Evolutionary conservation across 441 rosid species (phyloP), one percentile per base, ranked within the genome.

Genomic region (Dalechampia spathulata): DNA sequence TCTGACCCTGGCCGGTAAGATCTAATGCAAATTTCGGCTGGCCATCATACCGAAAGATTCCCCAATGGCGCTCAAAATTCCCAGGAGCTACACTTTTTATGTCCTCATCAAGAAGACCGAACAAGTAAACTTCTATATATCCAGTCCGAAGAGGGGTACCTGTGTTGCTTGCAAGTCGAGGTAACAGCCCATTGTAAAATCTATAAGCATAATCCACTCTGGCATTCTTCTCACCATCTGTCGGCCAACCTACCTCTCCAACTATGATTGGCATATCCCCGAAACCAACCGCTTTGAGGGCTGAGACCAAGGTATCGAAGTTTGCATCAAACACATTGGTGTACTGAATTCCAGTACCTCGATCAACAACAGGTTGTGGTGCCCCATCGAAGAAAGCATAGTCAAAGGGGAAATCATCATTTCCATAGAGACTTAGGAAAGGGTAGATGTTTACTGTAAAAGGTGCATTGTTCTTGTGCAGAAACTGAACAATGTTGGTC

Each of bases 191-290:
- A 6, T 70, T 75, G 41, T 93, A 93, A 58, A 87, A 93, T 48
- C 90, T 67, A 30, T 70, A 61, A 9, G 97, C 97, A 65, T 75
- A 72, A n/a, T 72, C 81, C 6, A 49, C 17, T n/a, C 79, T 93
- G 1, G 80, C 97, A 50, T 82, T 81, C 69, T 70, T 75, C 74
- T 93, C 96, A 0, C 96, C 99, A 28, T 89, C 97, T 0, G 97
- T 89, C 0, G 99, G 99, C 99, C 99, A 93, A 20, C 99, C 99
- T 2, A 82, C 96, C 72, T 93, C 99, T 28, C 99, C 99, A 7
- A 93, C 92, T 0, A 89, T 63, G 54, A 93, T 75, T 1, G 86
- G 62, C 75, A 89, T 62, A 2, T 81, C 63, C 0, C 86, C 89
- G 19, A 68, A 72, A 0, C 87, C 90, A 3, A 58, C 79, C 0